Evolutionary conservation across 768 basidiomycete genomes (phyloP), one percentile per base, ranked within the genome.

Genomic region (Suillus decipiens): DNA sequence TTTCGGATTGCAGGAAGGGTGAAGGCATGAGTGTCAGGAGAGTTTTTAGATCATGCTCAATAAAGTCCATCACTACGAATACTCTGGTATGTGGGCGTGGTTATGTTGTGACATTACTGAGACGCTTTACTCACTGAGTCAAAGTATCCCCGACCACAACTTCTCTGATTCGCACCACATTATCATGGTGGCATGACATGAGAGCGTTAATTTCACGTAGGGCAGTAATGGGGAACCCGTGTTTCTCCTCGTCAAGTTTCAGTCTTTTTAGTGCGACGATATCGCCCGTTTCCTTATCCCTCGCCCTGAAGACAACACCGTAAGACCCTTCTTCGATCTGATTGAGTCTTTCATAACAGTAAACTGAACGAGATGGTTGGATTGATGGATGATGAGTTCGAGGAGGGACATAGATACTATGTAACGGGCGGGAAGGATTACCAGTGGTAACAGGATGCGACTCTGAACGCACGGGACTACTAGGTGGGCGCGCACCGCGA

Each of bases 21-120:
- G 90, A 86, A 1, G 96, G 95, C 97, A 99, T 99, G 65, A 93
- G 80, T 31, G 90, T 92, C 62, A 99, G 84, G 59, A 99, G 85
- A 7, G 96, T 91, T 78, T 99, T 99, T 74, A 99, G 89, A 75
- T 99, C 97, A 76, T 99, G 97, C 76, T 99, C 97, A 73, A 99
- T 96, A 73, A 99, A 99, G 75, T 97, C 95, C 96, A 97, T 97
- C 41, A 99, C 97, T 67, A 99, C 96, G 76, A 96, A 99, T 50
- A 99, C 94, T 80, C 97, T 98, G 72, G 53, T 48, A 68, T 65
- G 66, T 24, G 34, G 55, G 57, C 33, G 43, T 62, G 61, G 62
- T 67, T 61, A 60, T 65, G 47, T 33, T 34, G 60, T 62, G 36
- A 4, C 43, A 67, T 54, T 54, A 53, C 36, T 62, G 15, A 39